A percentile compares a stretch with the other conserved stretches of the same genome.
Evolutionary conservation across 331 rosid species (phyloP).

Genomic region (Pyracantha coccinea): DNA sequence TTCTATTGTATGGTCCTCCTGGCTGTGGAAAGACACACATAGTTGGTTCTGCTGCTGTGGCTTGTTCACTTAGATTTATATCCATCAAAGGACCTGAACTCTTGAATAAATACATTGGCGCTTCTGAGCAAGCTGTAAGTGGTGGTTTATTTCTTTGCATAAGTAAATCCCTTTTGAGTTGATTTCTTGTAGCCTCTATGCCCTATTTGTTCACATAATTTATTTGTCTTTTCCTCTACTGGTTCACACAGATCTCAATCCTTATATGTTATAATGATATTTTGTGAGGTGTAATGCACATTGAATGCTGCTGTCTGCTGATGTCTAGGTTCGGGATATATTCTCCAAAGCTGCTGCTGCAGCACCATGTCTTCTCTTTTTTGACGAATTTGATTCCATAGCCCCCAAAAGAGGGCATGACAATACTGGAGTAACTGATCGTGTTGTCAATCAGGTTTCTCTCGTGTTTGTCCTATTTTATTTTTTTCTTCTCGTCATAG

Average conservation of each 20-base stretch:
- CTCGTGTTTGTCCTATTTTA: constrained; percentile 2
- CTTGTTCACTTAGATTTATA: constrained; percentile 88
- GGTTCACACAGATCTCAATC: background rate
- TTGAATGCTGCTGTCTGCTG: background rate
- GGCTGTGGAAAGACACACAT: constrained; percentile 99
- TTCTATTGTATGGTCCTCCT: constrained; percentile 94
- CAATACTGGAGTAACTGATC: constrained; percentile 98
- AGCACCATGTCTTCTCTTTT: constrained; percentile 93
- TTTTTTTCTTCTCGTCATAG: background rate
- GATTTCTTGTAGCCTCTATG: background rate
- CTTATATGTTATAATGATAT: background rate
- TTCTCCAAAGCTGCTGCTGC: constrained; percentile 94
- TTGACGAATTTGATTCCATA: constrained; percentile 95
- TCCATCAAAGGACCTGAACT: constrained; percentile 96
- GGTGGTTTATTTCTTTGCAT: constrained; percentile 6
- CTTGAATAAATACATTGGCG: constrained; percentile 92
- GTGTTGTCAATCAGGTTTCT: constrained; percentile 92
- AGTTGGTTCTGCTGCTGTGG: constrained; percentile 96
- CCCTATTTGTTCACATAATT: background rate
- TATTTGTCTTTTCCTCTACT: background rate
- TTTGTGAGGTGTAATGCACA: constrained; percentile 1
- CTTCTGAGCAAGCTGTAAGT: constrained; percentile 99
- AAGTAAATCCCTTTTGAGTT: background rate
- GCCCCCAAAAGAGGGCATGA: constrained; percentile 99
- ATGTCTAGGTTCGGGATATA: constrained; percentile 76